Conservation (phyloP, 345 rosid genomes). For the Salix suchowensis region DNA sequence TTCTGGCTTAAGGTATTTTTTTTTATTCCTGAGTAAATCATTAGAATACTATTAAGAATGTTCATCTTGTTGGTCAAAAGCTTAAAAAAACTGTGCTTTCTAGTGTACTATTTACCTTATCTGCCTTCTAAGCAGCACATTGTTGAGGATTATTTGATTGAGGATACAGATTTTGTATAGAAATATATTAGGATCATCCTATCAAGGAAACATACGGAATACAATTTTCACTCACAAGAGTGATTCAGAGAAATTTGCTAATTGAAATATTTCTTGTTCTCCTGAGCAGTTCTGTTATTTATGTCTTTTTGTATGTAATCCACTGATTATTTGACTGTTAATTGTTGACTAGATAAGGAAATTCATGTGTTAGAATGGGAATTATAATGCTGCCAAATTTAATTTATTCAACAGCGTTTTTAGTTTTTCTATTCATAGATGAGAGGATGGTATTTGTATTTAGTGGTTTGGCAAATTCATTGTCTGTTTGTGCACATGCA, state of each 20-base stretch:
- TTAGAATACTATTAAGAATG: background rate
- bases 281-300: background rate
- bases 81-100: background rate
- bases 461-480: background rate
- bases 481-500: background rate
- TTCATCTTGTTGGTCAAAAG: background rate
- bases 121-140: background rate
- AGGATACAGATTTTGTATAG: background rate
- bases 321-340: background rate
- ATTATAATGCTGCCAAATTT: background rate
- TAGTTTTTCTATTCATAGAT: background rate
- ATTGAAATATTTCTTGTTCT: background rate
- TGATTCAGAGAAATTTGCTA: background rate
- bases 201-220: background rate
- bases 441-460: background rate
- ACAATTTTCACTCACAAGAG: background rate
- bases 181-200: background rate
- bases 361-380: background rate
- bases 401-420: background rate
- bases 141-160: background rate
- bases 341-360: background rate
- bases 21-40: slow-evolving; percentile 1
- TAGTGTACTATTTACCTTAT: background rate
- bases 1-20: slow-evolving; percentile 78
- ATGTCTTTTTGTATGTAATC: background rate